Percentiles rank a stretch among this genome's conserved stretches.
Evolutionary conservation across 345 rosid genomes (phyloP).

Genomic region (Hypericum perforatum): DNA sequence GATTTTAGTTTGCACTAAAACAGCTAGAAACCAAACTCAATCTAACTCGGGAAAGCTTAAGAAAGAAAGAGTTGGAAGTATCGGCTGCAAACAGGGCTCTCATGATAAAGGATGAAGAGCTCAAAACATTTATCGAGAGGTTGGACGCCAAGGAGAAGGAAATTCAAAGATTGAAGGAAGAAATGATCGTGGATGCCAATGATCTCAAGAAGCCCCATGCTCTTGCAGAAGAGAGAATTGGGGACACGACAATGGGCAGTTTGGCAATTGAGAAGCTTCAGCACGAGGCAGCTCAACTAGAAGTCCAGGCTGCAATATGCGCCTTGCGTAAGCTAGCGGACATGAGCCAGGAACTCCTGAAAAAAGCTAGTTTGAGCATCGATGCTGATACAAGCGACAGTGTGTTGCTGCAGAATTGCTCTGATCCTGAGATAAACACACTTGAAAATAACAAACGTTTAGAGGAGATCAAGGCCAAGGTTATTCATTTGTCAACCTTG

Average conservation of each 20-base stretch:
- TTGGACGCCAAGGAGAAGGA: conserved; percentile 47
- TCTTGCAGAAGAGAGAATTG: conserved; percentile 57
- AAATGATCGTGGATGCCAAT: conserved; percentile 44
- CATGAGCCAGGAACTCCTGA: conserved; percentile 54
- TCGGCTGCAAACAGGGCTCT: conserved; percentile 49
- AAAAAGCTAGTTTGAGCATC: conserved; percentile 36
- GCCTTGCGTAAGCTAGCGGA: conserved; percentile 62
- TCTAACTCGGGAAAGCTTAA: conserved; percentile 44
- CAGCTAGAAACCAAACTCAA: conserved; percentile 56
- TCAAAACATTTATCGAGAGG: conserved; percentile 32
- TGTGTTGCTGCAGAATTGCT: conserved; percentile 11
- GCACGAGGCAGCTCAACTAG: conserved; percentile 69
- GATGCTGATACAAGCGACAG: conserved; percentile 21
- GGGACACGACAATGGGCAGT: conserved; percentile 51
- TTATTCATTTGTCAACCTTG: conserved; percentile 46
- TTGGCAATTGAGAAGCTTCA: conserved; percentile 74
- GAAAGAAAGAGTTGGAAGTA: conserved; percentile 60
- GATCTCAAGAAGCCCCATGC: conserved; percentile 52
- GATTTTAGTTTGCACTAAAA: conserved; percentile 40
- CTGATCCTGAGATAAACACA: conserved; percentile 10
- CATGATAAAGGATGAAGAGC: conserved; percentile 54
- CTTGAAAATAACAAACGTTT: conserved; percentile 30
- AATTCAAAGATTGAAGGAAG: conserved; percentile 47
- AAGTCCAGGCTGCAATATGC: conserved; percentile 66
- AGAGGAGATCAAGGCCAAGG: conserved; percentile 37